Conservation (phyloP, 2,329 filamentous ascomycete species). For the Aureobasidium sp. region DNA sequence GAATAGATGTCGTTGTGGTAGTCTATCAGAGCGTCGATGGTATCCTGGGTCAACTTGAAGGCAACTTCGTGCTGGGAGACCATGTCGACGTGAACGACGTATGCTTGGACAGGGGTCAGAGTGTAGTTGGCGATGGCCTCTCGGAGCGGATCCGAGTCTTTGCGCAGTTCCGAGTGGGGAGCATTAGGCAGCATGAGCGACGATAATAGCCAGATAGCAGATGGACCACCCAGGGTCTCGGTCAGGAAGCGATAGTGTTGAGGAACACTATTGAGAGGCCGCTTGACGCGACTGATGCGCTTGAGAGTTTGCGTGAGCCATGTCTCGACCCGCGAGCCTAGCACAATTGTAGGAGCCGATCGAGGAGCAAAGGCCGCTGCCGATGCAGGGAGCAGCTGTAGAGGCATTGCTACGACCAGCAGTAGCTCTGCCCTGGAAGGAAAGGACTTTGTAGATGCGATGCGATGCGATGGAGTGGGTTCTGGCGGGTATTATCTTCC, state of each 20-base stretch:
- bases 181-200: conserved; percentile 89
- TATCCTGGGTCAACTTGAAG: conserved; percentile 92
- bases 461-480: conserved; percentile 12
- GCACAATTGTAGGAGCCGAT: conserved; percentile 87
- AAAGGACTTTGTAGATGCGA: conserved; percentile 5
- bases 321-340: conserved; percentile 85
- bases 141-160: conserved; percentile 72
- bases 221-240: conserved; percentile 80
- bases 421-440: background rate
- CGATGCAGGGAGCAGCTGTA: conserved; percentile 87
- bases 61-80: conserved; percentile 95
- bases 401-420: conserved; percentile 58
- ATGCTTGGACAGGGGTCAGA: conserved; percentile 88
- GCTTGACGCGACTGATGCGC: conserved; percentile 93
- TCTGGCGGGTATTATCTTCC: conserved; percentile 7
- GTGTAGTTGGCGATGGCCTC: conserved; percentile 91
- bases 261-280: conserved; percentile 90
- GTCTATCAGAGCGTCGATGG: conserved; percentile 86
- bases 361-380: conserved; percentile 93
- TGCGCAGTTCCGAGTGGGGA: conserved; percentile 74
- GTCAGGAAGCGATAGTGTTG: conserved; percentile 95
- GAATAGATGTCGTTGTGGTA: conserved; percentile 96
- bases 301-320: conserved; percentile 97
- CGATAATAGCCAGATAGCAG: conserved; percentile 90
- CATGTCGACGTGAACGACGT: conserved; percentile 99